Conservation (phyloP, 495 filamentous ascomycete species). For the Eremomyces bilateralis region DNA sequence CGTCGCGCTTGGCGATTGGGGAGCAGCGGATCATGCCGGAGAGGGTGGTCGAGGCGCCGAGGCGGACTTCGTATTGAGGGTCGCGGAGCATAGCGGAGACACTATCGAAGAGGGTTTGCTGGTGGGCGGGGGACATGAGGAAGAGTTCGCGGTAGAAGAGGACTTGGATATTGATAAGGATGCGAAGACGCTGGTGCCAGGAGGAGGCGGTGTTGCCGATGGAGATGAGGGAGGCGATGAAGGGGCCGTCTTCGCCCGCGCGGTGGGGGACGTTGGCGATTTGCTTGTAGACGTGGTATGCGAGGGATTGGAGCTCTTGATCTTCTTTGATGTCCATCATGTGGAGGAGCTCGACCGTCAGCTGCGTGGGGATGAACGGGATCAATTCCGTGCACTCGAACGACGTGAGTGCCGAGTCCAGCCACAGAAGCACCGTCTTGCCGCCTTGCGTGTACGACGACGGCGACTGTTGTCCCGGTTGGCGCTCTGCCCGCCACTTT, state of each 20-base stretch:
- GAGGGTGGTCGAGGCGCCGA: slow-evolving; percentile 75
- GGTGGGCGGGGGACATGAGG: slow-evolving; percentile 55
- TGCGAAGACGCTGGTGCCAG: slow-evolving; percentile 96
- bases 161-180: slow-evolving; percentile 97
- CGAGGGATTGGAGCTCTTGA: slow-evolving; percentile 78
- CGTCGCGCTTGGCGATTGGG: slow-evolving; percentile 54
- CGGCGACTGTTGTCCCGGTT: slow-evolving; percentile 75
- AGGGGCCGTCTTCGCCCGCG: slow-evolving; percentile 56
- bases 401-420: slow-evolving; percentile 74
- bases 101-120: slow-evolving; percentile 64
- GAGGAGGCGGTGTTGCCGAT: slow-evolving; percentile 68
- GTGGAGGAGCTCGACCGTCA: slow-evolving; percentile 79
- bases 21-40: slow-evolving; percentile 98
- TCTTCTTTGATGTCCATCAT: slow-evolving; percentile 99
- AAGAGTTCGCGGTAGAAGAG: slow-evolving; percentile 96
- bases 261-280: slow-evolving; percentile 90
- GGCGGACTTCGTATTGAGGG: slow-evolving; percentile 77
- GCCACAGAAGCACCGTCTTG: slow-evolving; percentile 89
- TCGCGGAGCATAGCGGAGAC: slow-evolving; percentile 90
- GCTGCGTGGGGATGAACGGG: slow-evolving; percentile 71
- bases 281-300: slow-evolving; percentile 94
- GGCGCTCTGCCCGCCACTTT: slow-evolving; percentile 64
- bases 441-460: slow-evolving; percentile 88
- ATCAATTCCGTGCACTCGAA: slow-evolving; percentile 84
- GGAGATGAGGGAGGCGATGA: slow-evolving; percentile 68